phyloP scores from a whole-genome alignment of 225 moss, liverwort and hornwort species.

The Asterella californica region DNA sequence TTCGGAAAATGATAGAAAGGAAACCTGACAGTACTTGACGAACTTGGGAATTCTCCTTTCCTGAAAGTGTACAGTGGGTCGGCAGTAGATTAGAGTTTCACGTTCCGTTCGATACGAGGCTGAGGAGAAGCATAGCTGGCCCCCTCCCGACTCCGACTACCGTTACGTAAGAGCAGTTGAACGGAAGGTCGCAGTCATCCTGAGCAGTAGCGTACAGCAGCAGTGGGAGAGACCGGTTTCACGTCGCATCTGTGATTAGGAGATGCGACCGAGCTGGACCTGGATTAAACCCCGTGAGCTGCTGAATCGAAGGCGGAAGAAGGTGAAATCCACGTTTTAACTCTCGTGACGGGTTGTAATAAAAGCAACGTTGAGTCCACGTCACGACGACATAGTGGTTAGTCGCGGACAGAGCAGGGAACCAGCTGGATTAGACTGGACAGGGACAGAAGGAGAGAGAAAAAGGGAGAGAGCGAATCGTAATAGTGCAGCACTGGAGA shows the following conservation, averaged over 20 bases:
- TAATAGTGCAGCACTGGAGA: not conserved
- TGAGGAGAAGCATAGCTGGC: not conserved
- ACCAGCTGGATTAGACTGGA: constrained; percentile 7
- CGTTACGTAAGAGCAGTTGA: not conserved
- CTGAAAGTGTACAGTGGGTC: no score
- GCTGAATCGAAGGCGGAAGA: not conserved
- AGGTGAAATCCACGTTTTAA: not conserved
- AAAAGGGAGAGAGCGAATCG: not conserved
- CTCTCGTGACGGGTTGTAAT: constrained; percentile 7
- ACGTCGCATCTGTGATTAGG: not conserved
- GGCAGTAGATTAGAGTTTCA: no score
- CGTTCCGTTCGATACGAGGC: not conserved
- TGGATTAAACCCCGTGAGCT: no score
- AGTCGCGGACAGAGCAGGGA: constrained; percentile 6
- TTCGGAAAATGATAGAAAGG: no score
- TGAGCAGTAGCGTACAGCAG: not conserved
- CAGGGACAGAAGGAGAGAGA: not conserved
- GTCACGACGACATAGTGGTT: constrained; percentile 18
- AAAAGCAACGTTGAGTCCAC: constrained; percentile 18
- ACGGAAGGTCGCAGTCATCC: not conserved
- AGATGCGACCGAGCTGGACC: not conserved
- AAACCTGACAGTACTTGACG: no score
- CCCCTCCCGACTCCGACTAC: not conserved
- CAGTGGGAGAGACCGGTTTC: no score
- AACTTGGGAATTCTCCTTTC: not conserved